Conservation (phyloP, 352 stramenopile species). For the Globisporangium viniferum region DNA sequence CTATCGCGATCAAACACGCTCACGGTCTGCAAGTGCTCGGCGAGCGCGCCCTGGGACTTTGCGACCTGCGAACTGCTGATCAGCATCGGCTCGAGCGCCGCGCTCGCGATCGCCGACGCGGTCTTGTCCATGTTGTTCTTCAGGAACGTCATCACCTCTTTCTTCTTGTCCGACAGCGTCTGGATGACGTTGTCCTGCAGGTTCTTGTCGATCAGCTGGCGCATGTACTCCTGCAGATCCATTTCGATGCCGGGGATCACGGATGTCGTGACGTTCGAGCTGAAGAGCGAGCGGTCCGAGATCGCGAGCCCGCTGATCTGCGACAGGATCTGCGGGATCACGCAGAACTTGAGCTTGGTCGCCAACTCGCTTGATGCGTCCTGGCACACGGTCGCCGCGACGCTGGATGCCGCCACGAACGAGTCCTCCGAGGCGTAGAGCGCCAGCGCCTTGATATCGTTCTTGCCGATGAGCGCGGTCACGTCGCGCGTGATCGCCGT, state of each 20-base stretch:
- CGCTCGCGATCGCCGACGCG: not conserved
- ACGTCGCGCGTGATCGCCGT: slow-evolving; percentile 6
- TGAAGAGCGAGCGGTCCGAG: not conserved
- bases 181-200: not conserved
- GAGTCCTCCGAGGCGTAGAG: not conserved
- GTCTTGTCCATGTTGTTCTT: slow-evolving; percentile 6
- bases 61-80: not conserved
- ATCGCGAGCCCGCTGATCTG: slow-evolving; percentile 4
- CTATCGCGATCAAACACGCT: slow-evolving; percentile 4
- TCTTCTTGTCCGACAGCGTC: not conserved
- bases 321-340: slow-evolving; percentile 6
- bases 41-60: slow-evolving; percentile 1
- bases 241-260: slow-evolving; percentile 5
- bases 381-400: not conserved
- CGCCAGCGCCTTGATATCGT: slow-evolving; percentile 5
- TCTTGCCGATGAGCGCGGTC: not conserved
- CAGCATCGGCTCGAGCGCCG: not conserved
- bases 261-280: slow-evolving; percentile 2
- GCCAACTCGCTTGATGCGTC: not conserved
- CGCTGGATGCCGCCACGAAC: slow-evolving; percentile 4
- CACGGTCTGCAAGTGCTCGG: not conserved
- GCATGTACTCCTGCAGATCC: slow-evolving; percentile 4
- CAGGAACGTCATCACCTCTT: not conserved
- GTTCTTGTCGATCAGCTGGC: not conserved
- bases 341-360: slow-evolving; percentile 1